Evolutionary conservation across 2,329 filamentous ascomycete genomes (phyloP).

Genomic region (Fusarium pseudoanthophilum): DNA sequence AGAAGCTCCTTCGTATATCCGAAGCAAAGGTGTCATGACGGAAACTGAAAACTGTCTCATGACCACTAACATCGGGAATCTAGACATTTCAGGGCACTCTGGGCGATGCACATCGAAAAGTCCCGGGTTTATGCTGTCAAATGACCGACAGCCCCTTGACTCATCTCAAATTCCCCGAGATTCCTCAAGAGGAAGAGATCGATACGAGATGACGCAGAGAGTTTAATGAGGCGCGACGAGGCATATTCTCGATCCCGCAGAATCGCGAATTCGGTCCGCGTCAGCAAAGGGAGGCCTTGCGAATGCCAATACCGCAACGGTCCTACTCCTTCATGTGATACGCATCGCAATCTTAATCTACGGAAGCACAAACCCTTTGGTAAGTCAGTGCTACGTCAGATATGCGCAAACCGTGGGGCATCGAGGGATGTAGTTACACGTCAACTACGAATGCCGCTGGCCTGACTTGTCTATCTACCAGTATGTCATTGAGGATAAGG

Average conservation of each 20-base stretch:
- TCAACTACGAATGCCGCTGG: background rate
- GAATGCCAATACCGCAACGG: constrained; percentile 16
- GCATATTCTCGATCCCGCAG: constrained; percentile 27
- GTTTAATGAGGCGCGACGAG: constrained; percentile 17
- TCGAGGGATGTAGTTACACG: background rate
- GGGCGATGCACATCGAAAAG: constrained; percentile 1
- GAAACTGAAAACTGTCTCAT: constrained; percentile 4
- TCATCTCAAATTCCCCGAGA: constrained; percentile 20
- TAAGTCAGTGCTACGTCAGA: constrained; percentile 15
- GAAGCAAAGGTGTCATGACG: constrained; percentile 3
- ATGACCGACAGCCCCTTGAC: constrained; percentile 21
- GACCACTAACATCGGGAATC: background rate
- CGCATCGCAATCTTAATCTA: constrained; percentile 26
- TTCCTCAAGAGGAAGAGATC: constrained; percentile 20
- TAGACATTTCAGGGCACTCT: background rate
- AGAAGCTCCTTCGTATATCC: constrained; percentile 13
- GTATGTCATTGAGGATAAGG: background rate
- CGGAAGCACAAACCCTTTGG: constrained; percentile 4
- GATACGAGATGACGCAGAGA: constrained; percentile 22
- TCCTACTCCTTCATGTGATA: constrained; percentile 6
- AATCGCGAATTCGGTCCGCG: constrained; percentile 29
- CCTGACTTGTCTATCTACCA: background rate
- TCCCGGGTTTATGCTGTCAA: constrained; percentile 17
- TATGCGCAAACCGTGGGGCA: background rate
- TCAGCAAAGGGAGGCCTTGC: constrained; percentile 25